Conservation (phyloP, 345 rosid species). For the Rhizophora apiculata region DNA sequence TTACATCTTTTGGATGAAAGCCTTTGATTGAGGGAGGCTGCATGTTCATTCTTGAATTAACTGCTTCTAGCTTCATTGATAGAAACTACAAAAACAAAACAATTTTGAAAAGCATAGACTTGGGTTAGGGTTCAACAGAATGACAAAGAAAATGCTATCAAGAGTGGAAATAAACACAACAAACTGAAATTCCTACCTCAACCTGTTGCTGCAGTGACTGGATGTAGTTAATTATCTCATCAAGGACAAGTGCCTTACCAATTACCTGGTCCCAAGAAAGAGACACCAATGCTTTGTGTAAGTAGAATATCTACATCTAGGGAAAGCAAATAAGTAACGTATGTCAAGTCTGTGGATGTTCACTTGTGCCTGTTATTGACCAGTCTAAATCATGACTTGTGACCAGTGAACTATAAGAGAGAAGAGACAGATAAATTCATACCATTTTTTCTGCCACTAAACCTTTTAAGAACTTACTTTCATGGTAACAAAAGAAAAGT, state of each 20-base stretch:
- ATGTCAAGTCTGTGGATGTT: not conserved
- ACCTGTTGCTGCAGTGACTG: slow-evolving; percentile 83
- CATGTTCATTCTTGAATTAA: slow-evolving; percentile 23
- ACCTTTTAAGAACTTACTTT: not conserved
- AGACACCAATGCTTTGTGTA: not conserved
- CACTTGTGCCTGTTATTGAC: not conserved
- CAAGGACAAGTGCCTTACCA: slow-evolving; percentile 86
- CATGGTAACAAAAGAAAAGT: slow-evolving; percentile 2
- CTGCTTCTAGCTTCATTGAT: slow-evolving; percentile 33
- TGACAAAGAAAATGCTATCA: not conserved
- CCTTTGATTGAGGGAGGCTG: slow-evolving; percentile 18
- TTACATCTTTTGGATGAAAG: slow-evolving; percentile 28
- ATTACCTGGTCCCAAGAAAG: slow-evolving; percentile 46
- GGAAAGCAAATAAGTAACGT: not conserved
- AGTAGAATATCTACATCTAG: not conserved
- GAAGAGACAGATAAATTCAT: slow-evolving; percentile 1
- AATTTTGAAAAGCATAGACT: slow-evolving; percentile 11
- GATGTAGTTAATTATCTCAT: slow-evolving; percentile 88
- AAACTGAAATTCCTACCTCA: slow-evolving; percentile 45
- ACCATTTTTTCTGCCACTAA: not conserved
- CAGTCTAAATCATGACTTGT: not conserved
- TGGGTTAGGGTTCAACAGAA: slow-evolving; percentile 10
- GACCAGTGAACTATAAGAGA: not conserved
- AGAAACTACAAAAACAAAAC: slow-evolving; percentile 23
- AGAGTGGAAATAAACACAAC: not conserved